phyloP scores from a whole-genome alignment of 495 filamentous ascomycete genomes.

The Aspergillus conjunctus region DNA sequence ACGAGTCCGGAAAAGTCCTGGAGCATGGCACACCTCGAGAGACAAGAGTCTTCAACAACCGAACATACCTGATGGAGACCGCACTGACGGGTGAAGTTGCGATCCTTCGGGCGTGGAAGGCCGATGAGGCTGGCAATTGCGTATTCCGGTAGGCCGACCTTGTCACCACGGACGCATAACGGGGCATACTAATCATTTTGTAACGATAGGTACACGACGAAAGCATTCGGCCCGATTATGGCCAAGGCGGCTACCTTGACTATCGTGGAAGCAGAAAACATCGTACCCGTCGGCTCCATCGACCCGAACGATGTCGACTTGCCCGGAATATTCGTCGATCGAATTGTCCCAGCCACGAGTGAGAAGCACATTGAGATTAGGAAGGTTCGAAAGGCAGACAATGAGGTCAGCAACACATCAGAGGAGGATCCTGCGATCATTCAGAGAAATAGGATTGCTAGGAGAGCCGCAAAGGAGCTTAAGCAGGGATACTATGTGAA shows the following conservation, averaged over 20 bases:
- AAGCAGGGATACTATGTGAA: conserved; percentile 95
- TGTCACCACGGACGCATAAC: neutral
- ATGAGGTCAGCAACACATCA: conserved; percentile 47
- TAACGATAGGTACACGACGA: conserved; percentile 46
- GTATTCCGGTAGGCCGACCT: conserved; percentile 70
- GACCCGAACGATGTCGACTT: conserved; percentile 78
- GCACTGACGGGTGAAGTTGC: conserved; percentile 84
- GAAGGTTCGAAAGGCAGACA: conserved; percentile 66
- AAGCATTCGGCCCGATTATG: conserved; percentile 82
- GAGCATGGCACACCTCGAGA: conserved; percentile 75
- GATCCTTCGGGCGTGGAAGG: conserved; percentile 86
- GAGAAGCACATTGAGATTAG: conserved; percentile 82
- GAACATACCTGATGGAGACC: conserved; percentile 83
- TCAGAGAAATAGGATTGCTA: conserved; percentile 79
- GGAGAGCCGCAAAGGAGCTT: conserved; percentile 86
- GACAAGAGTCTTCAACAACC: conserved; percentile 81
- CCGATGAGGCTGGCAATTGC: conserved; percentile 84
- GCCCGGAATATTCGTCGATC: conserved; percentile 86
- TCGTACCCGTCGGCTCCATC: conserved; percentile 82
- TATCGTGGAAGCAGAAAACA: conserved; percentile 90
- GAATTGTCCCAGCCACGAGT: conserved; percentile 75
- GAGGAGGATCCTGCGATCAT: conserved; percentile 62
- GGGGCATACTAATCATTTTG: conserved; percentile 8
- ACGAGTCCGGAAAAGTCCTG: conserved; percentile 70
- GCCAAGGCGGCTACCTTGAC: conserved; percentile 83